Conservation (phyloP, 495 filamentous ascomycete species). For the Cladorrhinum samala region DNA sequence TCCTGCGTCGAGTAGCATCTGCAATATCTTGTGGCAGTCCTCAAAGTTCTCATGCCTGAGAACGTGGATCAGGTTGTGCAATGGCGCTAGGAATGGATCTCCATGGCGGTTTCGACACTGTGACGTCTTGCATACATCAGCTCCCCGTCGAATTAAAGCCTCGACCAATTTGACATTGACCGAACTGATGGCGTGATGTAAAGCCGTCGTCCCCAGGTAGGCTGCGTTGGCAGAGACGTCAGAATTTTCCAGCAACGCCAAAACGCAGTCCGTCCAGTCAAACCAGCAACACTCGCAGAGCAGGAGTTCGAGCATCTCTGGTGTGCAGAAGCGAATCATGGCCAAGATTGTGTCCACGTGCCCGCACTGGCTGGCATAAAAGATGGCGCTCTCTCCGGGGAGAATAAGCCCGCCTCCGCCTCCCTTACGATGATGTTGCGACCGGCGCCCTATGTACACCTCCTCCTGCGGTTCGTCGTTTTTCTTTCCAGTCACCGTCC, state of each 20-base stretch:
- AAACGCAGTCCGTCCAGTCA: neutral
- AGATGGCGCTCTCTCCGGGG: slow-evolving; percentile 13
- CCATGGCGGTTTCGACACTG: too few species aligned
- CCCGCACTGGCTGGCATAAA: slow-evolving; percentile 16
- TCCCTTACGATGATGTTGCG: neutral
- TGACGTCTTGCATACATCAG: neutral
- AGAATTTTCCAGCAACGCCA: slow-evolving; percentile 4
- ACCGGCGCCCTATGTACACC: too few species aligned
- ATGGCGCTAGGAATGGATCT: too few species aligned
- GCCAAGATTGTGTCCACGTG: slow-evolving; percentile 12
- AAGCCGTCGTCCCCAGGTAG: slow-evolving; percentile 3
- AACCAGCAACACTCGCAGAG: slow-evolving; percentile 4
- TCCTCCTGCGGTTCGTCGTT: too few species aligned
- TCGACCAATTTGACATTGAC: neutral
- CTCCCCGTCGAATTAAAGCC: slow-evolving; percentile 1
- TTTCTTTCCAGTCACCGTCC: too few species aligned
- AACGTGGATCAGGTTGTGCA: too few species aligned
- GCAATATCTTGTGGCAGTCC: too few species aligned
- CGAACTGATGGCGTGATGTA: neutral
- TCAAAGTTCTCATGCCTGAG: too few species aligned
- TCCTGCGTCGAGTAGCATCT: too few species aligned
- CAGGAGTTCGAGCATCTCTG: slow-evolving; percentile 1
- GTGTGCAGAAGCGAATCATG: slow-evolving; percentile 13
- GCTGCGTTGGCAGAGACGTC: slow-evolving; percentile 4
- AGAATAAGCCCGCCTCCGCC: slow-evolving; percentile 6